Conservation (phyloP, 768 basidiomycete genomes). For the Lactarius evosmus region DNA sequence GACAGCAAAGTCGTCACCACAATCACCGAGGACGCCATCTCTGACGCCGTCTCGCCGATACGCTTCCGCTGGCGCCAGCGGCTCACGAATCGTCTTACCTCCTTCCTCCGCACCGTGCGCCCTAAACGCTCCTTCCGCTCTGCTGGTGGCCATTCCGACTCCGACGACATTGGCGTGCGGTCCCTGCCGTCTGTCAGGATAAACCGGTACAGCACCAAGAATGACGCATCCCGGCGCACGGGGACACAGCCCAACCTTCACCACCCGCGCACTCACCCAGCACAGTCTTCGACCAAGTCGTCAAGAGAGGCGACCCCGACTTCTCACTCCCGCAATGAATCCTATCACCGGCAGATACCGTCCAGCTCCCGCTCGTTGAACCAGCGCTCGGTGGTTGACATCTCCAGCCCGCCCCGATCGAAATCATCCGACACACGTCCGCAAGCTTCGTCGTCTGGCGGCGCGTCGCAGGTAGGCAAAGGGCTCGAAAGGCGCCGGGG, state of each 20-base stretch:
- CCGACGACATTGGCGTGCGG: slow-evolving; percentile 27
- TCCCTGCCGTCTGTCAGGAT: slow-evolving; percentile 21
- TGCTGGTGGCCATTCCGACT: slow-evolving; percentile 25
- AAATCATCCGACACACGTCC: slow-evolving; percentile 24
- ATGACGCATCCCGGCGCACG: slow-evolving; percentile 2
- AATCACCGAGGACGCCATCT: slow-evolving; percentile 75
- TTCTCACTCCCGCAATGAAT: not conserved
- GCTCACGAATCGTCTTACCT: slow-evolving; percentile 44
- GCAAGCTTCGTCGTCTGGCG: not conserved
- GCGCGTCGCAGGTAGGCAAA: not conserved
- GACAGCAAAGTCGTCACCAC: slow-evolving; percentile 47
- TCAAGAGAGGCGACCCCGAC: not conserved
- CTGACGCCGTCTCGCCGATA: slow-evolving; percentile 64
- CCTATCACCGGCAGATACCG: not conserved
- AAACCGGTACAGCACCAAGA: slow-evolving; percentile 9
- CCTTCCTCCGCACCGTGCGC: slow-evolving; percentile 47
- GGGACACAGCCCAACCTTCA: not conserved
- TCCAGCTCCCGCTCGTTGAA: slow-evolving; percentile 1
- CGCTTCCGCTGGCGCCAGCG: slow-evolving; percentile 59
- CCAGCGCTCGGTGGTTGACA: slow-evolving; percentile 9
- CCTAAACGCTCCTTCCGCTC: slow-evolving; percentile 35
- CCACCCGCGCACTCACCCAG: not conserved
- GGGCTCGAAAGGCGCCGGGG: slow-evolving; percentile 17
- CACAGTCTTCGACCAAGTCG: slow-evolving; percentile 5
- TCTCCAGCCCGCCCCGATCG: slow-evolving; percentile 21